These are phyloP conservation scores for Stagonosporopsis rhizophila DNA, from an alignment of 2,329 filamentous ascomycete genomes.

Conservation along the genomic window DNA sequence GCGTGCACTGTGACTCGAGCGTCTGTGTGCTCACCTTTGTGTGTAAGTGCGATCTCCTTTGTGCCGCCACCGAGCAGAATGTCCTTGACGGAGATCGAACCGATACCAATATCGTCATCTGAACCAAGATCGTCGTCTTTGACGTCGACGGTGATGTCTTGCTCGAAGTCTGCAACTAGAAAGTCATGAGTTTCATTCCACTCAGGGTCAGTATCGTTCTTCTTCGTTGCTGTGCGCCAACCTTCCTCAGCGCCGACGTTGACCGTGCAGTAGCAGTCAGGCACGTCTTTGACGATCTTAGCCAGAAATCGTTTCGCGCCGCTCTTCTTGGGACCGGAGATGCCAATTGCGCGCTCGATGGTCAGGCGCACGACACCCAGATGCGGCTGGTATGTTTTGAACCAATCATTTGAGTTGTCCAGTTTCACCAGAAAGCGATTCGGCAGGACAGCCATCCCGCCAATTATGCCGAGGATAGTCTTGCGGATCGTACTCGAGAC, in stretches of 20 bases:
- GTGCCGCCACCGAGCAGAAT: slow-evolving; percentile 53
- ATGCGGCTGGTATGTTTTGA: slow-evolving; percentile 56
- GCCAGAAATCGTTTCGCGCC: slow-evolving; percentile 51
- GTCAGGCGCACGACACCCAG: slow-evolving; percentile 56
- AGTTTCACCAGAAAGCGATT: slow-evolving; percentile 60
- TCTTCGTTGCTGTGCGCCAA: slow-evolving; percentile 55
- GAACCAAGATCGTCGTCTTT: slow-evolving; percentile 54
- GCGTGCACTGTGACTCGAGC: slow-evolving; percentile 49
- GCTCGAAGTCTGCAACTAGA: slow-evolving; percentile 56
- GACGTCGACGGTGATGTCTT: slow-evolving; percentile 52
- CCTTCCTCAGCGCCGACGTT: slow-evolving; percentile 53
- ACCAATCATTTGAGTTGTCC: slow-evolving; percentile 56
- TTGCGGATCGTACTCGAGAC: slow-evolving; percentile 56
- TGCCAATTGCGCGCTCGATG: slow-evolving; percentile 51
- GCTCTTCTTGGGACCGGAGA: slow-evolving; percentile 50
- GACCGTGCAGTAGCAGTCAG: slow-evolving; percentile 58
- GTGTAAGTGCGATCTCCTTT: slow-evolving; percentile 51
- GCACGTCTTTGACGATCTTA: slow-evolving; percentile 56
- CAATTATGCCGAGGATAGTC: slow-evolving; percentile 54
- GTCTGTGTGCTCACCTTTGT: slow-evolving; percentile 49
- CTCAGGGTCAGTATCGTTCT: slow-evolving; percentile 53
- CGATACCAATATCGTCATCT: slow-evolving; percentile 57
- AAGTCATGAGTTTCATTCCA: slow-evolving; percentile 61
- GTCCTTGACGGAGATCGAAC: slow-evolving; percentile 51
- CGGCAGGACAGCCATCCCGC: slow-evolving; percentile 56